A percentile compares a stretch with the other conserved stretches of the same genome.
These are phyloP conservation scores for Talaromyces marneffei DNA, from an alignment of 2,329 filamentous ascomycete species.

Conservation along the genomic window DNA sequence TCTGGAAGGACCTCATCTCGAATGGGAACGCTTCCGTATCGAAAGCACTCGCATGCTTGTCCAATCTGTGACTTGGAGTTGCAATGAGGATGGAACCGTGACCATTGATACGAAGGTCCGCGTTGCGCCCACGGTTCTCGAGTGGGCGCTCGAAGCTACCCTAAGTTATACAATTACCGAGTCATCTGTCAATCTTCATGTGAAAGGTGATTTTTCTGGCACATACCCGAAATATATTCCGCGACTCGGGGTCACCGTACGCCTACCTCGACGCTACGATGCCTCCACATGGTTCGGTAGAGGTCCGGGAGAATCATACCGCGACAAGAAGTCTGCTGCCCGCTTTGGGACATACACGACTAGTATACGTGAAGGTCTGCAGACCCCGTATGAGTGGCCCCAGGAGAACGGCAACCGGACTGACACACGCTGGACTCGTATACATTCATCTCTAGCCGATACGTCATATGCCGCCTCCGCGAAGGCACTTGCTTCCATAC, in stretches of 20 bases:
- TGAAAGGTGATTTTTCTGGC: conserved; percentile 28
- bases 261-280: conserved; percentile 15
- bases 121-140: conserved; percentile 21
- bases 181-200: conserved; percentile 10
- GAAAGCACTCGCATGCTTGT: background rate
- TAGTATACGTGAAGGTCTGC: conserved; percentile 15
- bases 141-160: conserved; percentile 20
- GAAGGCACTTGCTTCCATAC: conserved; percentile 7
- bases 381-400: conserved; percentile 24
- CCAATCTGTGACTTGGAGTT: conserved; percentile 10
- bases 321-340: conserved; percentile 22
- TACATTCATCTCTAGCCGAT: conserved; percentile 13
- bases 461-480: conserved; percentile 15
- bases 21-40: conserved; percentile 23
- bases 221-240: conserved; percentile 16
- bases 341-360: conserved; percentile 19
- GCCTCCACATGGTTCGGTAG: conserved; percentile 22
- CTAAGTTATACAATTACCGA: conserved; percentile 17
- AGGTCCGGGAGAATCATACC: conserved; percentile 24
- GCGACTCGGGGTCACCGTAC: conserved; percentile 18
- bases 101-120: conserved; percentile 16
- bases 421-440: conserved; percentile 33
- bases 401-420: conserved; percentile 24
- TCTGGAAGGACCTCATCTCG: conserved; percentile 26
- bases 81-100: conserved; percentile 3